Conservation (phyloP, 2,329 filamentous ascomycete genomes). For the Trichoderma breve region DNA sequence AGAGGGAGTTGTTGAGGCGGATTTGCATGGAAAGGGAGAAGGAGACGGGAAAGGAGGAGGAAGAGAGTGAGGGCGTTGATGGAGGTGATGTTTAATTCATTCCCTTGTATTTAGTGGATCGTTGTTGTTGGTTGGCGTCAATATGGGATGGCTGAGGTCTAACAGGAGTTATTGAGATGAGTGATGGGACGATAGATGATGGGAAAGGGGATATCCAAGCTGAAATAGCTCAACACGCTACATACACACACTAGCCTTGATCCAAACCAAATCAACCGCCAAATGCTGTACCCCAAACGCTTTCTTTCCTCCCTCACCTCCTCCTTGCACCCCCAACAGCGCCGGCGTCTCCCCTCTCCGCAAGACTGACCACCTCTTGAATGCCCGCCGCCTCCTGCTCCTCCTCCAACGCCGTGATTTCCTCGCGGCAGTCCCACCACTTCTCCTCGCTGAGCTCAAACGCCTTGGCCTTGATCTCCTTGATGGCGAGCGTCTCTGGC, state of each 20-base stretch:
- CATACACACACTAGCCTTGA: neutral
- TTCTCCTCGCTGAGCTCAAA: conserved; percentile 92
- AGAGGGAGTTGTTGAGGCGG: conserved; percentile 33
- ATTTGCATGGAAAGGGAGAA: neutral
- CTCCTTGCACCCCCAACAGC: conserved; percentile 34
- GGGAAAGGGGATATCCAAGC: neutral
- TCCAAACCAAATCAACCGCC: neutral
- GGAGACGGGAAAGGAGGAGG: neutral
- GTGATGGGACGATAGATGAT: neutral
- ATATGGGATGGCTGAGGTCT: neutral
- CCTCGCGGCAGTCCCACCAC: conserved; percentile 98
- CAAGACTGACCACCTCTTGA: conserved; percentile 86
- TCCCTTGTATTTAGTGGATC: neutral
- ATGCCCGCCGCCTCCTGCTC: conserved; percentile 95
- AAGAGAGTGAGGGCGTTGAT: neutral
- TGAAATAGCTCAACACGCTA: neutral
- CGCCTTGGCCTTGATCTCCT: conserved; percentile 88
- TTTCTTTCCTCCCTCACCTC: conserved; percentile 24
- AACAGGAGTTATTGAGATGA: neutral
- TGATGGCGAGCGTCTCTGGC: conserved; percentile 69
- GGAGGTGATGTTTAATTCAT: neutral
- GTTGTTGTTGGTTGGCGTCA: neutral
- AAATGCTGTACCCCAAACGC: neutral
- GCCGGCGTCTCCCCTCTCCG: conserved; percentile 64
- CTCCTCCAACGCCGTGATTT: conserved; percentile 86